Conservation (phyloP, 768 basidiomycete genomes). For the Krasilnikovozyma curviuscula region DNA sequence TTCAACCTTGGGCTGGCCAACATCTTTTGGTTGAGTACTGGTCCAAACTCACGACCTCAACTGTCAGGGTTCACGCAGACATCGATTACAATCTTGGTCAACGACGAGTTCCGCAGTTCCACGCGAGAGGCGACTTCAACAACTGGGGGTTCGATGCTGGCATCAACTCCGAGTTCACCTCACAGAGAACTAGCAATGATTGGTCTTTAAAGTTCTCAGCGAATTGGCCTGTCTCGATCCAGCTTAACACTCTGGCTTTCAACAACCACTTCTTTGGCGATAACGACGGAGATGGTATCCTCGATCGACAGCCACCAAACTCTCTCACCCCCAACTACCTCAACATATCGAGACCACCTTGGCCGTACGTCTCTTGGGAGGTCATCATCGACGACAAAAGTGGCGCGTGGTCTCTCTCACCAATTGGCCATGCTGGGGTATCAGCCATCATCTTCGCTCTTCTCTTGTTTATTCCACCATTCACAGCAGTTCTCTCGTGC, state of each 20-base stretch:
- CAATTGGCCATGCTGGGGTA: constrained; percentile 59
- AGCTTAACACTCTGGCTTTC: constrained; percentile 76
- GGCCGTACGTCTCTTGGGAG: constrained; percentile 73
- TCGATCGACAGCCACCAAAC: constrained; percentile 83
- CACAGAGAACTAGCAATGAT: constrained; percentile 32
- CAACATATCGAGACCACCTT: constrained; percentile 78
- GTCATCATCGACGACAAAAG: constrained; percentile 57
- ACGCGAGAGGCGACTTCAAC: constrained; percentile 79
- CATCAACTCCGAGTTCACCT: constrained; percentile 46
- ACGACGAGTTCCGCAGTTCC: constrained; percentile 68
- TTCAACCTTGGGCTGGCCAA: constrained; percentile 55
- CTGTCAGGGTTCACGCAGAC: constrained; percentile 62
- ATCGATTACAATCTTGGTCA: constrained; percentile 34
- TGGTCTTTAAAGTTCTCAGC: constrained; percentile 85
- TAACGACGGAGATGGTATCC: constrained; percentile 60
- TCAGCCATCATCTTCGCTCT: constrained; percentile 78
- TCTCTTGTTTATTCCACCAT: constrained; percentile 56
- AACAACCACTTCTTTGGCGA: constrained; percentile 90
- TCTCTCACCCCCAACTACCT: constrained; percentile 59
- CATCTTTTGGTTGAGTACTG: constrained; percentile 88
- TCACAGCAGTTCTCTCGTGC: constrained; percentile 71
- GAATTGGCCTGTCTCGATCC: constrained; percentile 70
- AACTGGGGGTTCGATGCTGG: constrained; percentile 80
- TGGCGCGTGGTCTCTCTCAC: constrained; percentile 56
- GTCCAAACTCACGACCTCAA: constrained; percentile 45